phyloP scores from a whole-genome alignment of 2,329 filamentous ascomycete species.

The Monosporascus sp. region DNA sequence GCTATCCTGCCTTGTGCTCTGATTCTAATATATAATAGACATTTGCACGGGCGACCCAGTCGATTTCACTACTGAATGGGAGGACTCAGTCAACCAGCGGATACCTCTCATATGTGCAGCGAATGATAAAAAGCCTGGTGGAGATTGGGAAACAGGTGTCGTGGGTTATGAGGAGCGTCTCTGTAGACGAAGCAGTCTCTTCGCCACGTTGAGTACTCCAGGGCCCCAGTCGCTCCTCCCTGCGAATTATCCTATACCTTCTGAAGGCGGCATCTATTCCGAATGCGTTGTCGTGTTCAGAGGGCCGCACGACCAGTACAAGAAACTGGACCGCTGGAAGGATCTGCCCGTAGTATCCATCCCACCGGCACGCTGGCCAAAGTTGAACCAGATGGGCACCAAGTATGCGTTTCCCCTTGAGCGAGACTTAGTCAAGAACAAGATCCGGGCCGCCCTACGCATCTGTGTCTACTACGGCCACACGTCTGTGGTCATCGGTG shows the following conservation, averaged over 20 bases:
- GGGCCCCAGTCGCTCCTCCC: constrained; percentile 40
- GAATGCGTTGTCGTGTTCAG: constrained; percentile 68
- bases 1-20: constrained; percentile 1
- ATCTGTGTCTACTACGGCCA: constrained; percentile 61
- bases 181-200: constrained; percentile 68
- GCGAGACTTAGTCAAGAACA: constrained; percentile 65
- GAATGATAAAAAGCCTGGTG: constrained; percentile 70
- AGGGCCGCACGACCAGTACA: constrained; percentile 61
- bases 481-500: constrained; percentile 53
- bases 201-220: constrained; percentile 60
- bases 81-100: constrained; percentile 32
- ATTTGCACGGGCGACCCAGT: constrained; percentile 55
- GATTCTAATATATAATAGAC: constrained; percentile 25
- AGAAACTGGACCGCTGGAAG: constrained; percentile 50
- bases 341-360: constrained; percentile 69
- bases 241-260: constrained; percentile 65
- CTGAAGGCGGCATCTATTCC: constrained; percentile 64
- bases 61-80: constrained; percentile 55
- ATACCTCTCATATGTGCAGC: constrained; percentile 68
- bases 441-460: constrained; percentile 64
- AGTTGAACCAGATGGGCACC: constrained; percentile 60
- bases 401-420: constrained; percentile 69
- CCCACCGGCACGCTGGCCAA: constrained; percentile 66
- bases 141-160: constrained; percentile 69
- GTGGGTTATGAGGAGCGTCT: constrained; percentile 66